These are phyloP conservation scores for Candida vartiovaarae DNA, from an alignment of 805 yeast species.

Conservation along the genomic window DNA sequence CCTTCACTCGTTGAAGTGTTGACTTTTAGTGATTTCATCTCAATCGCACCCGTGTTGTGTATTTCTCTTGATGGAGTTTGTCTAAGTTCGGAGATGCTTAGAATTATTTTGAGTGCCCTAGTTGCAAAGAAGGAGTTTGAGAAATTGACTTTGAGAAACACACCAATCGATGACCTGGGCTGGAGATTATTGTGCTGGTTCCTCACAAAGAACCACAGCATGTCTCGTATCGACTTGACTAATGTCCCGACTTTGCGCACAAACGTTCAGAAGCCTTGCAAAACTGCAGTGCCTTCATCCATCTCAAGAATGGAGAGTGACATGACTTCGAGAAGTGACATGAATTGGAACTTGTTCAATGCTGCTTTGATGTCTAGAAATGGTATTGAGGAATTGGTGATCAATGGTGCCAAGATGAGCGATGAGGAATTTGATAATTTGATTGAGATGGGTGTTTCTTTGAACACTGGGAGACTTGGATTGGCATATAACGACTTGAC, in stretches of 20 bases:
- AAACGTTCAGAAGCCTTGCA: constrained; percentile 32
- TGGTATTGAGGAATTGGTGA: constrained; percentile 71
- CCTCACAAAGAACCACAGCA: constrained; percentile 51
- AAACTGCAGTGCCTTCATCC: constrained; percentile 24
- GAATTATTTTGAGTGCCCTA: constrained; percentile 60
- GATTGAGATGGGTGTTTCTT: constrained; percentile 53
- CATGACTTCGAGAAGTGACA: constrained; percentile 46
- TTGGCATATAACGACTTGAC: constrained; percentile 70
- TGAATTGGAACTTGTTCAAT: constrained; percentile 78
- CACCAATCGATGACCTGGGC: constrained; percentile 65
- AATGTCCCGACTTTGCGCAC: constrained; percentile 36
- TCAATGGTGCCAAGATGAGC: constrained; percentile 74
- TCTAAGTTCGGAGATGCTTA: constrained; percentile 68
- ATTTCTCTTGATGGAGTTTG: constrained; percentile 75
- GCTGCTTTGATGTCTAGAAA: constrained; percentile 70
- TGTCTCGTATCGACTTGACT: constrained; percentile 60
- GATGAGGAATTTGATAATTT: constrained; percentile 49
- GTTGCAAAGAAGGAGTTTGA: constrained; percentile 54
- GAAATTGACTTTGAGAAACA: constrained; percentile 72
- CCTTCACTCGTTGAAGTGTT: constrained; percentile 86
- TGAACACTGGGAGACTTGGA: constrained; percentile 59
- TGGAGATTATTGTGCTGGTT: constrained; percentile 82
- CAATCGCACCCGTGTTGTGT: constrained; percentile 78
- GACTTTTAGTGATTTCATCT: constrained; percentile 79
- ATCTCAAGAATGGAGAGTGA: constrained; percentile 32